Conservation (phyloP, 495 filamentous ascomycete genomes). For the Filosporella fistucella region DNA sequence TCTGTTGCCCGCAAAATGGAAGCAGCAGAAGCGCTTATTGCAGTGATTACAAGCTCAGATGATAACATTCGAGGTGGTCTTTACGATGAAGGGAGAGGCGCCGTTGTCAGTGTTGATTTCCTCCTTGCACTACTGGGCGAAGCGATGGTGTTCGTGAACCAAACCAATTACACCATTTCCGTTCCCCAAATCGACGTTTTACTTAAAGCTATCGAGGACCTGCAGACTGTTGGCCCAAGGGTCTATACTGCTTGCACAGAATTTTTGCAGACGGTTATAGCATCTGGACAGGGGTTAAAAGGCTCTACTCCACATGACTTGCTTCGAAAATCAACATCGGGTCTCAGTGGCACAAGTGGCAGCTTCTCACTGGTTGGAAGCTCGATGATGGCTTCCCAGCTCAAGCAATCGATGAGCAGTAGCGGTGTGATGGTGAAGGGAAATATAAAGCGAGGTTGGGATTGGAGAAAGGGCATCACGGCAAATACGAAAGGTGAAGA, state of each 20-base stretch:
- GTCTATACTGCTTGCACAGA: slow-evolving; percentile 67
- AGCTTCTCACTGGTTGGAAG: slow-evolving; percentile 68
- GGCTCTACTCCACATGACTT: slow-evolving; percentile 56
- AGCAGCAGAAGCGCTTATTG: slow-evolving; percentile 67
- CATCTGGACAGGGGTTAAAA: slow-evolving; percentile 39
- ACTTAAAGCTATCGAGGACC: slow-evolving; percentile 76
- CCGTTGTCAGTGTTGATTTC: slow-evolving; percentile 80
- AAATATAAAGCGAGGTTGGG: slow-evolving; percentile 65
- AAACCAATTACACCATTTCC: slow-evolving; percentile 44
- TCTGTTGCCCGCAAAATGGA: slow-evolving; percentile 54
- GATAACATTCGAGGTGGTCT: slow-evolving; percentile 87
- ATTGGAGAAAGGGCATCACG: slow-evolving; percentile 69
- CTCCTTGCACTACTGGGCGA: slow-evolving; percentile 82
- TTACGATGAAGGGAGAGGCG: slow-evolving; percentile 70
- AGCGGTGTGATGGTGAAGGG: slow-evolving; percentile 53
- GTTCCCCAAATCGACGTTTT: slow-evolving; percentile 69
- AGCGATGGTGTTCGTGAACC: slow-evolving; percentile 58
- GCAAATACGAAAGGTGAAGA: slow-evolving; percentile 57
- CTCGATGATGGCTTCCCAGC: slow-evolving; percentile 62
- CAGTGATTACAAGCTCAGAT: slow-evolving; percentile 74
- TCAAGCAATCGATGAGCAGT: slow-evolving; percentile 49
- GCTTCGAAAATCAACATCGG: slow-evolving; percentile 62
- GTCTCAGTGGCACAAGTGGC: slow-evolving; percentile 43
- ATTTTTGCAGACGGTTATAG: slow-evolving; percentile 56
- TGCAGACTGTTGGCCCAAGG: slow-evolving; percentile 68